Evolutionary conservation across 2,329 filamentous ascomycete genomes (phyloP).

Genomic region (Aureobasidium zeae): DNA sequence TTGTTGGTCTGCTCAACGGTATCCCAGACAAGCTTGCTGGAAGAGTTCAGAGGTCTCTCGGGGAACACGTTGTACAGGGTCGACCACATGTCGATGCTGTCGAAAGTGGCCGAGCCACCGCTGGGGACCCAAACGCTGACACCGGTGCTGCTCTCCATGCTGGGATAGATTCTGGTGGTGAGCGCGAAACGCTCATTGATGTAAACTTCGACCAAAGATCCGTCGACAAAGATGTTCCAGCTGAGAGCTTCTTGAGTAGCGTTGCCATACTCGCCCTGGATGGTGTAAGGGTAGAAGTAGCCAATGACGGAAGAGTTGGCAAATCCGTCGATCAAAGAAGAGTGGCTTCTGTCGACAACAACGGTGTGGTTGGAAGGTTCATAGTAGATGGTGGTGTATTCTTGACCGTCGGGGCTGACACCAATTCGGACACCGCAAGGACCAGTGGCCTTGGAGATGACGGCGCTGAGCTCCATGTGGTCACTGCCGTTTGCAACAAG

Average conservation of each 20-base stretch:
- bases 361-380: constrained; percentile 39
- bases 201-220: constrained; percentile 39
- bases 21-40: constrained; percentile 34
- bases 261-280: constrained; percentile 20
- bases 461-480: constrained; percentile 36
- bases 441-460: constrained; percentile 31
- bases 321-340: constrained; percentile 35
- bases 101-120: constrained; percentile 29
- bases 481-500: constrained; percentile 24
- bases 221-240: constrained; percentile 40
- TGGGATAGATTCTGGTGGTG: constrained; percentile 39
- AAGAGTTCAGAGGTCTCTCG: constrained; percentile 31
- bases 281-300: constrained; percentile 39
- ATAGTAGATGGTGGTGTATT: constrained; percentile 39
- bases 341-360: constrained; percentile 37
- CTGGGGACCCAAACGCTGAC: constrained; percentile 35
- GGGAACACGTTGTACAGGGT: constrained; percentile 30
- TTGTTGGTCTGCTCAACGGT: constrained; percentile 37
- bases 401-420: constrained; percentile 34
- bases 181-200: constrained; percentile 36
- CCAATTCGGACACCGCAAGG: constrained; percentile 36
- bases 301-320: constrained; percentile 37
- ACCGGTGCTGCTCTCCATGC: constrained; percentile 34
- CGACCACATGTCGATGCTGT: constrained; percentile 30
- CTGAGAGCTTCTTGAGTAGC: constrained; percentile 30